Evolutionary conservation across 2,329 filamentous ascomycete species (phyloP).

Genomic region (Phialocephala subalpina): DNA sequence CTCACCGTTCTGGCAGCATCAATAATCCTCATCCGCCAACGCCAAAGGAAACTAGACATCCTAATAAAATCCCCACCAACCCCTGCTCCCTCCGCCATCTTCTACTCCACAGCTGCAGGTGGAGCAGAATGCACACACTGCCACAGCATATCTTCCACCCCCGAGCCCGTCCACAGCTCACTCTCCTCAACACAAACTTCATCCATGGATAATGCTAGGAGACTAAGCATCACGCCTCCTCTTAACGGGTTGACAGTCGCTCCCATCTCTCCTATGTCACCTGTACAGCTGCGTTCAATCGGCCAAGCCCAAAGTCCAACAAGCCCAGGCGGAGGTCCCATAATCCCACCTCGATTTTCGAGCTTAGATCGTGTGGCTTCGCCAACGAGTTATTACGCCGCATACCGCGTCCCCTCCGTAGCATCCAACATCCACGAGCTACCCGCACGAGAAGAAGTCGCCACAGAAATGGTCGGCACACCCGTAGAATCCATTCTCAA

Average conservation of each 20-base stretch:
- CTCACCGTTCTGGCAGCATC: background rate
- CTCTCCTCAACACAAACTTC: background rate
- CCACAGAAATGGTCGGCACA: background rate
- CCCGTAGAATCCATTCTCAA: background rate
- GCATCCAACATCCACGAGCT: background rate
- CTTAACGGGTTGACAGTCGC: background rate
- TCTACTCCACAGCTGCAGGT: no score
- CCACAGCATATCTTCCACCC: background rate
- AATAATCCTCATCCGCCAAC: background rate
- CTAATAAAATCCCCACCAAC: background rate
- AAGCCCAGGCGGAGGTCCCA: background rate
- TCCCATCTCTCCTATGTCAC: background rate
- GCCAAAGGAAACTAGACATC: slow-evolving; percentile 3
- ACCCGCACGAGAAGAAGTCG: background rate
- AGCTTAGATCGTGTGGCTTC: background rate
- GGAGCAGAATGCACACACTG: background rate
- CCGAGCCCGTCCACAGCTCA: background rate
- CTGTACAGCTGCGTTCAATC: background rate
- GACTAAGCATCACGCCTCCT: background rate
- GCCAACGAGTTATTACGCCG: background rate
- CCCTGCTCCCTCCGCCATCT: background rate
- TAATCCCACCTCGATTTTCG: background rate
- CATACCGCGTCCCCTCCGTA: background rate
- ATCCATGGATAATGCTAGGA: background rate
- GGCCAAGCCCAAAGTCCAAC: background rate